Percentiles rank a stretch among this genome's conserved stretches.
These are phyloP conservation scores for Clohesyomyces aquaticus DNA, from an alignment of 495 filamentous ascomycete genomes.

Conservation along the genomic window DNA sequence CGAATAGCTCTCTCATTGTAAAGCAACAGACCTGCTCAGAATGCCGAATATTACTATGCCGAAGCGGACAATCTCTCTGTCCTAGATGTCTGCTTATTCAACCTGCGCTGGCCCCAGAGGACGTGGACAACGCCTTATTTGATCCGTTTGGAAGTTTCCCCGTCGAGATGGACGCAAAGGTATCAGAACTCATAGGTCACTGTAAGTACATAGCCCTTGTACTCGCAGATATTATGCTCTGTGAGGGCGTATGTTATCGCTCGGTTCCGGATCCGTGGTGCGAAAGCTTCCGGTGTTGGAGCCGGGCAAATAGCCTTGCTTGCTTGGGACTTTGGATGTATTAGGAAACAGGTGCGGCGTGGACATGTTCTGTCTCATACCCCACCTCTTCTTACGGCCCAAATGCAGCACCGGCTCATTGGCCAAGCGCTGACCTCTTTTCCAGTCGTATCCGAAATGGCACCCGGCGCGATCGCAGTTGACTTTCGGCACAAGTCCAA, in stretches of 20 bases:
- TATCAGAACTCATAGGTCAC: conserved; percentile 33
- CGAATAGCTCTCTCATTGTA: conserved; percentile 14
- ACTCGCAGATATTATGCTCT: no score
- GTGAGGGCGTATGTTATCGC: not conserved
- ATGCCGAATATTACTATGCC: conserved; percentile 34
- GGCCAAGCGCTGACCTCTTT: conserved; percentile 22
- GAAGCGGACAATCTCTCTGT: conserved; percentile 31
- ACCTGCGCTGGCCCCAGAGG: conserved; percentile 3
- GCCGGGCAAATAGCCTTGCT: not conserved
- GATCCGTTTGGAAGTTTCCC: conserved; percentile 37
- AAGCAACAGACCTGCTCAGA: conserved; percentile 33
- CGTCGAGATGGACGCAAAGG: conserved; percentile 23
- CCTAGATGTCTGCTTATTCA: conserved; percentile 27
- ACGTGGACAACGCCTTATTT: conserved; percentile 25
- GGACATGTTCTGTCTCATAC: not conserved
- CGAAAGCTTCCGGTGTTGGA: conserved; percentile 6
- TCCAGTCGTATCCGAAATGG: conserved; percentile 38
- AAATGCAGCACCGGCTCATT: not conserved
- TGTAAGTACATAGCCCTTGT: conserved; percentile 31
- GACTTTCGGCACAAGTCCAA: conserved; percentile 42
- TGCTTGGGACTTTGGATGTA: not conserved
- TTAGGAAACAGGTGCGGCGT: no score
- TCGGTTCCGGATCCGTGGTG: conserved; percentile 15
- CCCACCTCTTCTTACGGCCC: not conserved
- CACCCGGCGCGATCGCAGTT: conserved; percentile 36